Evolutionary conservation across 2,329 filamentous ascomycete species (phyloP).

Genomic region (Elsinoe necatrix): DNA sequence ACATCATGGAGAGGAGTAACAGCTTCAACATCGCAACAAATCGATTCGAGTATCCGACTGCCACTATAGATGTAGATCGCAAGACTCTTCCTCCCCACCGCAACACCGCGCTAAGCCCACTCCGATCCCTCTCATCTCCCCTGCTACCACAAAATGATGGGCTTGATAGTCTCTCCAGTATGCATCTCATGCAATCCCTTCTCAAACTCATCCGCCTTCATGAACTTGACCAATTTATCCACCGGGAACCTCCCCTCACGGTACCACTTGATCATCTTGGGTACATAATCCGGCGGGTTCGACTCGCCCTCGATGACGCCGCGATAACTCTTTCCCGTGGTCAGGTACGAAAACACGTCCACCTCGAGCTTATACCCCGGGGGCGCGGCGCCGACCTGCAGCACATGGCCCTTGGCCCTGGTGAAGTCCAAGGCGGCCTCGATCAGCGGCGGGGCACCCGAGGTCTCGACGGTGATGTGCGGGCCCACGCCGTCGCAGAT

Average conservation of each 20-base stretch:
- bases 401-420: slow-evolving; percentile 39
- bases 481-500: slow-evolving; percentile 34
- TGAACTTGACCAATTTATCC: slow-evolving; percentile 39
- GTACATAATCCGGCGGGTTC: slow-evolving; percentile 36
- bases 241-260: slow-evolving; percentile 40
- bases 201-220: slow-evolving; percentile 36
- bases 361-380: slow-evolving; percentile 37
- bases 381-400: slow-evolving; percentile 44
- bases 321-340: slow-evolving; percentile 40
- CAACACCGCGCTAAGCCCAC: not conserved
- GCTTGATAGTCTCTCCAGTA: slow-evolving; percentile 19
- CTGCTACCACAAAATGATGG: slow-evolving; percentile 18
- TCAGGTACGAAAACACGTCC: slow-evolving; percentile 40
- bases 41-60: too few species aligned
- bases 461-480: slow-evolving; percentile 43
- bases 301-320: slow-evolving; percentile 43
- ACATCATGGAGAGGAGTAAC: too few species aligned
- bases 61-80: too few species aligned
- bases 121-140: not conserved
- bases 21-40: too few species aligned
- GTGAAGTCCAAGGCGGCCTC: slow-evolving; percentile 37
- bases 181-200: slow-evolving; percentile 38
- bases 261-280: slow-evolving; percentile 44
- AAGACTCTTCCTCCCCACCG: not conserved
- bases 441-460: slow-evolving; percentile 38